A percentile compares a stretch with the other conserved stretches of the same genome.
These are phyloP conservation scores for Hemileccinum rubropunctum DNA, from an alignment of 768 basidiomycete species.

Conservation along the genomic window DNA sequence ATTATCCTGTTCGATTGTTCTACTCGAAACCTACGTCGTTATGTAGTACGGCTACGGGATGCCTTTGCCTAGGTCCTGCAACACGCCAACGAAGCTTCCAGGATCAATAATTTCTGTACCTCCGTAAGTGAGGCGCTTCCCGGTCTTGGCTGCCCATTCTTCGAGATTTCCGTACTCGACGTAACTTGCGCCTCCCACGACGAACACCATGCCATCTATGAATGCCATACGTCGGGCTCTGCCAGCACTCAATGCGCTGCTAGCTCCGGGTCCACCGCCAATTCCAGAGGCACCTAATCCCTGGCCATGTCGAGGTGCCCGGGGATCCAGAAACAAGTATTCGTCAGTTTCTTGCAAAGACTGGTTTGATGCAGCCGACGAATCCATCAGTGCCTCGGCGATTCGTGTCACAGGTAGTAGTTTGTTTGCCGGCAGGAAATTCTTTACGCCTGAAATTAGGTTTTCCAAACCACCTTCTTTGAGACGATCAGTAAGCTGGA, in stretches of 20 bases:
- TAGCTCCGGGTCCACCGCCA: conserved; percentile 44
- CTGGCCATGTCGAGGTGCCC: conserved; percentile 58
- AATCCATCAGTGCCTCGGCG: conserved; percentile 97
- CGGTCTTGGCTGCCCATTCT: conserved; percentile 85
- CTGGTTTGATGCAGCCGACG: conserved; percentile 88
- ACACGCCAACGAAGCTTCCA: conserved; percentile 70
- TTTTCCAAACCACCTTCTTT: conserved; percentile 97
- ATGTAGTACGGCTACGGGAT: conserved; percentile 21
- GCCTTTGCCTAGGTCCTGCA: conserved; percentile 61
- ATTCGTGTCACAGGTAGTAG: conserved; percentile 89
- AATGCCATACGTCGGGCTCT: conserved; percentile 69
- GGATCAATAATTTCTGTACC: conserved; percentile 95
- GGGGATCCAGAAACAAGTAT: conserved; percentile 90
- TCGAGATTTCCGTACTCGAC: conserved; percentile 96
- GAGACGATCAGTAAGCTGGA: conserved; percentile 84
- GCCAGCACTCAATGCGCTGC: conserved; percentile 30
- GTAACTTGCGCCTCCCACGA: conserved; percentile 96
- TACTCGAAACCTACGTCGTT: conserved; percentile 39
- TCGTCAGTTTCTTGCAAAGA: conserved; percentile 97
- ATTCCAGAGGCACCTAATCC: conserved; percentile 47
- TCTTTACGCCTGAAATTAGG: conserved; percentile 95
- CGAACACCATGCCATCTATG: conserved; percentile 84
- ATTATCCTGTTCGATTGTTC: neutral
- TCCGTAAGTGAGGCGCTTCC: conserved; percentile 89
- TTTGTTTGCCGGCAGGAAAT: conserved; percentile 94